These are phyloP conservation scores for Calocybe indica DNA, from an alignment of 768 basidiomycete genomes.

Conservation along the genomic window DNA sequence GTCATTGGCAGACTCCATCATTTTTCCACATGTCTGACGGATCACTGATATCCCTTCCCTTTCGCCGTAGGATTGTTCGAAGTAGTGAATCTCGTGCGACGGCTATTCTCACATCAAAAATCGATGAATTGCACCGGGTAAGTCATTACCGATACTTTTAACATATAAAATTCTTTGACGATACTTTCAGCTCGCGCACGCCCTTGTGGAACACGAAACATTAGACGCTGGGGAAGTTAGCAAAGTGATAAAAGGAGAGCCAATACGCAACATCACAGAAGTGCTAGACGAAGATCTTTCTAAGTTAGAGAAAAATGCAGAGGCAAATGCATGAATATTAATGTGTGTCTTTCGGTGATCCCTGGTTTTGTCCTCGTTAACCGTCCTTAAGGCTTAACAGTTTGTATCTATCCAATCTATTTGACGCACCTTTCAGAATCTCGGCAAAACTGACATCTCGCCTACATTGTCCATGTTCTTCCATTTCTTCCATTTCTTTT, in stretches of 20 bases:
- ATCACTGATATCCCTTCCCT: conserved; percentile 6
- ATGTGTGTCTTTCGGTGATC: not conserved
- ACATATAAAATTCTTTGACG: conserved; percentile 5
- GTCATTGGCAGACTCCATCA: too few relatives aligned
- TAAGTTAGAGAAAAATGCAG: conserved; percentile 21
- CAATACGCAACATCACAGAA: conserved; percentile 65
- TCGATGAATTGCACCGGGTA: conserved; percentile 75
- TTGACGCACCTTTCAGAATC: too few relatives aligned
- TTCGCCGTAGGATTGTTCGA: conserved; percentile 50
- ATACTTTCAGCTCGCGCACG: conserved; percentile 66
- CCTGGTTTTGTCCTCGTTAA: not conserved
- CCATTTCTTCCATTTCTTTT: too few relatives aligned
- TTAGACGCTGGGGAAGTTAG: conserved; percentile 81
- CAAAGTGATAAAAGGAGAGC: conserved; percentile 79
- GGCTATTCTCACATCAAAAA: conserved; percentile 54
- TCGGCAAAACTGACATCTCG: too few relatives aligned
- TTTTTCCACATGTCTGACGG: not conserved
- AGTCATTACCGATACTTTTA: conserved; percentile 12
- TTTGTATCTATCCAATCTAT: too few relatives aligned
- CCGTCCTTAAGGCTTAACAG: too few relatives aligned
- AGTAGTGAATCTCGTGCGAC: conserved; percentile 63
- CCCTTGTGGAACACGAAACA: conserved; percentile 94
- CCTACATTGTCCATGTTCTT: too few relatives aligned
- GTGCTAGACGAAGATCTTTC: conserved; percentile 54
- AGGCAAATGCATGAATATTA: not conserved